A percentile compares a stretch with the other conserved stretches of the same genome.
Evolutionary conservation across 176 grass and related monocot genomes (phyloP).

Genomic region (Carex littledalei): DNA sequence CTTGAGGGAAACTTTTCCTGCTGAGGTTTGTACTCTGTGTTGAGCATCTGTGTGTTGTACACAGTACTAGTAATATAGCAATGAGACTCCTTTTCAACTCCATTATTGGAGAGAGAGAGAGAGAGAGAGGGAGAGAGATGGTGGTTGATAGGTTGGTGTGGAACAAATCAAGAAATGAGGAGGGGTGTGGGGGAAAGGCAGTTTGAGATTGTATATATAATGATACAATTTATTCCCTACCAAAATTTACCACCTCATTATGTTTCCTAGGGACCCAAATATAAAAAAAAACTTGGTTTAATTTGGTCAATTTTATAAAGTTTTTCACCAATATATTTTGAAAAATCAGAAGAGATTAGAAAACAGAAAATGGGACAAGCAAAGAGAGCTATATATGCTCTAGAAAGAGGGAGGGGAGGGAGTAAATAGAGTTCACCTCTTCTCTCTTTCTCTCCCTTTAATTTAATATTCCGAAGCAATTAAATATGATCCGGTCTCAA

Average conservation of each 20-base stretch:
- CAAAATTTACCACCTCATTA: neutral
- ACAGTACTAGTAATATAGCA: slow-evolving; percentile 20
- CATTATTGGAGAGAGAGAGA: neutral
- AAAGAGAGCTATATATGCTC: neutral
- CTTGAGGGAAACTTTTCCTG: slow-evolving; percentile 67
- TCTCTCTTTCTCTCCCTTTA: no score
- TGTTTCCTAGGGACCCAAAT: neutral
- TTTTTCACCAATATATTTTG: neutral
- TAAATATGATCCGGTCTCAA: no score
- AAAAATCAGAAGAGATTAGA: neutral
- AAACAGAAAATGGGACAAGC: neutral
- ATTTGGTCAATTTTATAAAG: neutral
- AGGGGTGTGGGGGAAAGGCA: neutral
- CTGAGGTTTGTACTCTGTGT: slow-evolving; percentile 40
- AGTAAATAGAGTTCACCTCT: no score
- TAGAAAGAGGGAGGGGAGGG: no score
- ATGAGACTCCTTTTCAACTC: neutral
- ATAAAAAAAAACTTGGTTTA: neutral
- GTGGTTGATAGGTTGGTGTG: neutral
- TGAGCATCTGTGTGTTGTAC: slow-evolving; percentile 18
- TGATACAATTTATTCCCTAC: neutral
- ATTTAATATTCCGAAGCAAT: no score
- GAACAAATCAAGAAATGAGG: neutral
- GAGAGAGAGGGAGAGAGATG: neutral
- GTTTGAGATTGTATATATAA: slow-evolving; percentile 4